A percentile compares a stretch with the other conserved stretches of the same genome.
Evolutionary conservation across 768 basidiomycete species (phyloP).

Genomic region (Lepiota venenata): DNA sequence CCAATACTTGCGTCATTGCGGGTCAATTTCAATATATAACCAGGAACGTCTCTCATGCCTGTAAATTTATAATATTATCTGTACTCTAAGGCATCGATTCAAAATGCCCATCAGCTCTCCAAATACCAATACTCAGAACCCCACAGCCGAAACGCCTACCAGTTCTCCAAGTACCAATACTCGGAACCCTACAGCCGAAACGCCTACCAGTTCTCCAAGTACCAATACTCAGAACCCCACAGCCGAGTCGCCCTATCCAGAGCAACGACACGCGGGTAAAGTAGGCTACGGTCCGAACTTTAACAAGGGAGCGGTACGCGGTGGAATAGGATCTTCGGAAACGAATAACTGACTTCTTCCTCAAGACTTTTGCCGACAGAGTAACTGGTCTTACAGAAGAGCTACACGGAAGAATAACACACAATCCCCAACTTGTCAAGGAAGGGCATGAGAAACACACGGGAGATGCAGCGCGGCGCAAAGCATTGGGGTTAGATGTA

Average conservation of each 20-base stretch:
- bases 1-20: too few species aligned
- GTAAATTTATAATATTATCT: too few species aligned
- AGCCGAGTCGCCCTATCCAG: neutral
- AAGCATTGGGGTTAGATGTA: constrained; percentile 1
- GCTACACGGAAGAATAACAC: constrained; percentile 10
- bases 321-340: neutral
- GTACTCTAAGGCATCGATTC: neutral
- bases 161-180: neutral
- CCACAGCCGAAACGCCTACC: neutral
- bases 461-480: constrained; percentile 6
- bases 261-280: constrained; percentile 9
- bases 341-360: neutral
- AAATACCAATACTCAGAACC: neutral
- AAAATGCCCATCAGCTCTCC: neutral
- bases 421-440: constrained; percentile 8
- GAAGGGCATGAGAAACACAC: constrained; percentile 7
- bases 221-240: neutral
- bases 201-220: neutral
- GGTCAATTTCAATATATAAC: too few species aligned
- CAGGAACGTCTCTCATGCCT: too few species aligned
- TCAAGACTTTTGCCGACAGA: constrained; percentile 7
- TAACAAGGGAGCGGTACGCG: neutral
- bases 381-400: constrained; percentile 9
- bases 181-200: neutral
- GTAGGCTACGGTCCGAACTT: constrained; percentile 9